phyloP scores from a whole-genome alignment of 345 rosid genomes.

The Reutealis trisperma region DNA sequence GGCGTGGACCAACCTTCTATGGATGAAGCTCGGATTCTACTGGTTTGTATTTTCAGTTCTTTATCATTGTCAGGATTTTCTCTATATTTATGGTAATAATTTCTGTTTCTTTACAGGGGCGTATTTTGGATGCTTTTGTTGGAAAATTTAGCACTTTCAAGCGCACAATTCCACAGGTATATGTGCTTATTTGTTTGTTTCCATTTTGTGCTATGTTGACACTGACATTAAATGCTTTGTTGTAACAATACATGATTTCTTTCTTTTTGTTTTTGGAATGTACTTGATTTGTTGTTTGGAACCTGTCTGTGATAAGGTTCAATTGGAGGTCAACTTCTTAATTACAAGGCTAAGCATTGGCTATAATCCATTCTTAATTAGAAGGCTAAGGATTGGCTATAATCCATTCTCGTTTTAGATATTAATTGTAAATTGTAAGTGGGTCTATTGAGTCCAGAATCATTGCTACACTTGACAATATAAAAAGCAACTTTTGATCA shows the following conservation, averaged over 20 bases:
- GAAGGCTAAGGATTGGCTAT: background rate
- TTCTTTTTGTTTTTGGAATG: background rate
- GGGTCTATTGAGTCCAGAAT: background rate
- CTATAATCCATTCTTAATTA: background rate
- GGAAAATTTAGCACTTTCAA: conserved; percentile 98
- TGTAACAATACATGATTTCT: background rate
- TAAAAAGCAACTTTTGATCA: background rate
- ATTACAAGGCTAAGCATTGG: background rate
- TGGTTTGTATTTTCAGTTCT: conserved; percentile 52
- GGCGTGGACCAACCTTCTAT: conserved; percentile 90
- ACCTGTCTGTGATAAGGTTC: background rate
- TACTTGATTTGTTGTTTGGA: background rate
- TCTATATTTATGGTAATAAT: conserved; percentile 17
- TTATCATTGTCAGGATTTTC: conserved; percentile 20
- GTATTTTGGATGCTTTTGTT: conserved; percentile 97
- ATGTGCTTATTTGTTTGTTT: conserved; percentile 24
- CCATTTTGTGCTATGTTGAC: background rate
- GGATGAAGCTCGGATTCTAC: conserved; percentile 91
- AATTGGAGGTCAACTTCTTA: background rate
- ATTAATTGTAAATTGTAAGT: background rate
- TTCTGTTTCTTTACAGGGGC: conserved; percentile 60
- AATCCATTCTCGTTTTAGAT: background rate
- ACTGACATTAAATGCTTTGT: background rate
- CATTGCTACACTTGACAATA: background rate
- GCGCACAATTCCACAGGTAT: conserved; percentile 98